A percentile compares a stretch with the other conserved stretches of the same genome.
These are phyloP conservation scores for Fusarium brevicatenulatum DNA, from an alignment of 2,329 filamentous ascomycete species.

Conservation along the genomic window DNA sequence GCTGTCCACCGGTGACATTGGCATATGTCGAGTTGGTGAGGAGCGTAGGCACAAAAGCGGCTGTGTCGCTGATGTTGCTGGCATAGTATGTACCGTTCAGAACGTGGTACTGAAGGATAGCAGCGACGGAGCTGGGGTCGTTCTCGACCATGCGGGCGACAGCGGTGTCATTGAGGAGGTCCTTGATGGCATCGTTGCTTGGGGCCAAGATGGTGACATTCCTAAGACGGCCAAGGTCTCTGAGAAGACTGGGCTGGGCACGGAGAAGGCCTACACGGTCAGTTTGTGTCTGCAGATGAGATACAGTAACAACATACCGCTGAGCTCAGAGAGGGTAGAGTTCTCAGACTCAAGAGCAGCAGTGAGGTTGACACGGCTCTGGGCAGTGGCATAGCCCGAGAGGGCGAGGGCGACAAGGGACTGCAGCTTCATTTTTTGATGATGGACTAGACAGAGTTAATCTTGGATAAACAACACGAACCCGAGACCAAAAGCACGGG, in stretches of 20 bases:
- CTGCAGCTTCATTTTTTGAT: slow-evolving; percentile 38
- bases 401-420: slow-evolving; percentile 33
- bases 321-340: slow-evolving; percentile 42
- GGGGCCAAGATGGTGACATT: slow-evolving; percentile 61
- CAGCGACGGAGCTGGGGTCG: slow-evolving; percentile 51
- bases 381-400: slow-evolving; percentile 33
- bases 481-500: not conserved
- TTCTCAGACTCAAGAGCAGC: slow-evolving; percentile 43
- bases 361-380: slow-evolving; percentile 37
- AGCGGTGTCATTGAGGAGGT: slow-evolving; percentile 57
- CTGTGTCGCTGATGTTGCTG: slow-evolving; percentile 45
- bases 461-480: not conserved
- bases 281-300: not conserved
- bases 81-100: slow-evolving; percentile 57
- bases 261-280: slow-evolving; percentile 37
- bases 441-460: slow-evolving; percentile 4
- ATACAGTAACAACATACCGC: slow-evolving; percentile 13
- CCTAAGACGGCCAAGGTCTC: slow-evolving; percentile 15
- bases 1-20: slow-evolving; percentile 56
- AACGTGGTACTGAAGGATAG: slow-evolving; percentile 68
- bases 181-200: slow-evolving; percentile 63
- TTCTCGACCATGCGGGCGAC: slow-evolving; percentile 53
- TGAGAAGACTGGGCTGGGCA: slow-evolving; percentile 38
- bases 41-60: slow-evolving; percentile 53
- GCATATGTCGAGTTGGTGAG: slow-evolving; percentile 56